phyloP scores from a whole-genome alignment of 1,284 basidiomycete species.

The Lentinula novae-zelandiae region DNA sequence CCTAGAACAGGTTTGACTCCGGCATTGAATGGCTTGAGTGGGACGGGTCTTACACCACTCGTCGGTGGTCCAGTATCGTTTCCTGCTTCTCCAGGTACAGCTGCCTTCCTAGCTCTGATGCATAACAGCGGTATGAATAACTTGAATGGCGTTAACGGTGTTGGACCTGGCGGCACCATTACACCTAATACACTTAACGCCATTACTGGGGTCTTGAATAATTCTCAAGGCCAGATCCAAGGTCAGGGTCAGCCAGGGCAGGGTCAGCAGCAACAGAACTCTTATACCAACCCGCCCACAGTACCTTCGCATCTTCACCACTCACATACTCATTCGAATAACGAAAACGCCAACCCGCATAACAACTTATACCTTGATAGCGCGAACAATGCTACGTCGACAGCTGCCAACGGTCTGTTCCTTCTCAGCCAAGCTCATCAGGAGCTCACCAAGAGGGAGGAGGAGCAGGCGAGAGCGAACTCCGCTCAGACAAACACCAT shows the following conservation, averaged over 20 bases:
- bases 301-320: conserved; percentile 17
- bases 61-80: conserved; percentile 74
- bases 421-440: conserved; percentile 92
- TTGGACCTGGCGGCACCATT: conserved; percentile 61
- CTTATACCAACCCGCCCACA: conserved; percentile 1
- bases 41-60: conserved; percentile 82
- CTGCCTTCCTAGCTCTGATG: conserved; percentile 91
- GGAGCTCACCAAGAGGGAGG: conserved; percentile 93
- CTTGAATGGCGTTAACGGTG: conserved; percentile 27
- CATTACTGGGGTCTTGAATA: conserved; percentile 68
- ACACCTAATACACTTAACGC: conserved; percentile 89
- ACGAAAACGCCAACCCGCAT: conserved; percentile 19
- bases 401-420: conserved; percentile 87
- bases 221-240: conserved; percentile 24
- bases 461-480: conserved; percentile 53
- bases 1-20: conserved; percentile 46
- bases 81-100: conserved; percentile 87
- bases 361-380: conserved; percentile 35
- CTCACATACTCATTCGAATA: background rate
- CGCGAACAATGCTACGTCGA: conserved; percentile 55
- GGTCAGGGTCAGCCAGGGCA: background rate
- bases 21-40: conserved; percentile 52
- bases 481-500: conserved; percentile 24
- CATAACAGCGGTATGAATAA: conserved; percentile 46
- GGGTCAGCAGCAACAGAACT: background rate